Conservation (phyloP, 352 stramenopile genomes). For the Pythium plurisporium region DNA sequence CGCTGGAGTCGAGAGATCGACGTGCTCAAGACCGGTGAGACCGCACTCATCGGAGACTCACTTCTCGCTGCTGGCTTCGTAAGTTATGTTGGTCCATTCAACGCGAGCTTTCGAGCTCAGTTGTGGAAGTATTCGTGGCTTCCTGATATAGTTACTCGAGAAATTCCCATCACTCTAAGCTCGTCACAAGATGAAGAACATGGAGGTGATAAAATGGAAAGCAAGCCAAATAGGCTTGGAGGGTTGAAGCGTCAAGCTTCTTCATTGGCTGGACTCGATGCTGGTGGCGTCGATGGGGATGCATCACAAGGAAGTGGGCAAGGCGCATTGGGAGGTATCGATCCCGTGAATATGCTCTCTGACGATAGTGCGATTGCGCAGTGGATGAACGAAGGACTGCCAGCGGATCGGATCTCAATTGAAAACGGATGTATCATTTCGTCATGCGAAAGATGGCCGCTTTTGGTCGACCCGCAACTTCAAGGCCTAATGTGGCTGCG, state of each 20-base stretch:
- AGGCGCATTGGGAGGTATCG: conserved; percentile 30
- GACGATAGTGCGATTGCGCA: conserved; percentile 80
- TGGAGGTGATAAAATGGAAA: background rate
- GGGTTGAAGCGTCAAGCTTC: conserved; percentile 12
- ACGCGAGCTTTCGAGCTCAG: conserved; percentile 69
- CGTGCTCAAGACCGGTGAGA: conserved; percentile 60
- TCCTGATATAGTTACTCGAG: conserved; percentile 74
- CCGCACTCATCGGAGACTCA: conserved; percentile 83
- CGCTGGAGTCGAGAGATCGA: conserved; percentile 89
- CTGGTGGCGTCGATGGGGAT: background rate
- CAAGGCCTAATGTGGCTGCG: conserved; percentile 88
- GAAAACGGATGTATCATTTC: conserved; percentile 92
- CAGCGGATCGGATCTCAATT: conserved; percentile 87
- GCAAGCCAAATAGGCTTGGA: background rate
- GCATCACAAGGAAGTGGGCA: background rate
- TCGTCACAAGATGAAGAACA: background rate
- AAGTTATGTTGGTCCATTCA: conserved; percentile 91
- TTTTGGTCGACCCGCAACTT: conserved; percentile 89
- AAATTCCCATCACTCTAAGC: conserved; percentile 72
- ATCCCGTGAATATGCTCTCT: conserved; percentile 86
- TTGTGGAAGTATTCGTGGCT: conserved; percentile 88
- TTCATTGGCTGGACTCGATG: background rate
- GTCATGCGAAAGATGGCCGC: conserved; percentile 82
- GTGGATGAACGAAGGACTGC: conserved; percentile 91
- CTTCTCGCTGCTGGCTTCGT: conserved; percentile 88